Evolutionary conservation across 2,329 filamentous ascomycete genomes (phyloP).

Genomic region (Diaporthe vaccinii): DNA sequence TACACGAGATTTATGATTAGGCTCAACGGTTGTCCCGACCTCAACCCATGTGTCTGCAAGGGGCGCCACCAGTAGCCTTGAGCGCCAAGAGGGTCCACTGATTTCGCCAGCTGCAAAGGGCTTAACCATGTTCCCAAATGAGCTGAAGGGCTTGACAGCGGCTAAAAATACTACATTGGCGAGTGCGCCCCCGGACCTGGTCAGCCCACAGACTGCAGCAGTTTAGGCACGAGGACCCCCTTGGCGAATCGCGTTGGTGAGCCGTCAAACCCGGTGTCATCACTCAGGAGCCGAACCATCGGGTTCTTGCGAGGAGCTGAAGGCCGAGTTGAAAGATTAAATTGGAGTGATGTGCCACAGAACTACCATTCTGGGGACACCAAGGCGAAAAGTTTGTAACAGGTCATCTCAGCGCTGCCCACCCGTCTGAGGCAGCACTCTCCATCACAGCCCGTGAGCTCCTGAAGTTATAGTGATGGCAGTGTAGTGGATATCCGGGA

Average conservation of each 20-base stretch:
- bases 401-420: not conserved
- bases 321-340: conserved; percentile 23
- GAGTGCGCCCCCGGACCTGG: not conserved
- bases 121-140: conserved; percentile 13
- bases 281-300: conserved; percentile 11
- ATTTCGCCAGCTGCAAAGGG: conserved; percentile 27
- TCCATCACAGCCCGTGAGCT: not conserved
- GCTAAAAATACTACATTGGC: conserved; percentile 21
- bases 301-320: not conserved
- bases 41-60: conserved; percentile 10
- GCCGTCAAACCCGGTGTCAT: conserved; percentile 12
- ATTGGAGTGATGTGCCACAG: conserved; percentile 20
- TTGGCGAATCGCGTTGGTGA: conserved; percentile 12
- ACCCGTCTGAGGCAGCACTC: conserved; percentile 4
- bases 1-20: conserved; percentile 31
- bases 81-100: conserved; percentile 8
- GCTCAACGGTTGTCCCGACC: conserved; percentile 10
- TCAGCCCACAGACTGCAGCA: conserved; percentile 11
- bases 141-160: conserved; percentile 22
- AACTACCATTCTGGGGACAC: conserved; percentile 5
- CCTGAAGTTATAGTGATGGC: not conserved
- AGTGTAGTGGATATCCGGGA: not conserved
- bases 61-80: conserved; percentile 13
- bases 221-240: conserved; percentile 6
- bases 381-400: not conserved